Percentiles rank a stretch among this genome's conserved stretches.
Conservation (phyloP, 805 yeast species). For the Cyberlindnera samutprakarnensis region DNA sequence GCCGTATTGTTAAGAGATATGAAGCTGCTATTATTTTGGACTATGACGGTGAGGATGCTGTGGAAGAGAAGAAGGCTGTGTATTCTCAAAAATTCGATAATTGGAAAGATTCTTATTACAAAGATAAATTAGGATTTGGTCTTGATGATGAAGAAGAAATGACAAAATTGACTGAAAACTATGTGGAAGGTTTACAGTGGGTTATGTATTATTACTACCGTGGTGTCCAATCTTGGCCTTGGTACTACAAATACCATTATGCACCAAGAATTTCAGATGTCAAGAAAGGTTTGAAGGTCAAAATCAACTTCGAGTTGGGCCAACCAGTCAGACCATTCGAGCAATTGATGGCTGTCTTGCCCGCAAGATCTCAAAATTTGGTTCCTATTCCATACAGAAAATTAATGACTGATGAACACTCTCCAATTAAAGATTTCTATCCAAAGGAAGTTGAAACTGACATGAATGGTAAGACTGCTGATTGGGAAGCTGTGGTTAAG, state of each 20-base stretch:
- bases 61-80: conserved; percentile 44
- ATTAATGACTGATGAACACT: conserved; percentile 76
- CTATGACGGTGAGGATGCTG: conserved; percentile 50
- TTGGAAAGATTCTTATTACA: conserved; percentile 87
- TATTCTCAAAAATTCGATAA: conserved; percentile 66
- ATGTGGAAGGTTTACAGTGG: conserved; percentile 96
- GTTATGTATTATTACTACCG: conserved; percentile 83
- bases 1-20: conserved; percentile 53
- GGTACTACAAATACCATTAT: conserved; percentile 88
- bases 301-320: conserved; percentile 59
- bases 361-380: conserved; percentile 78
- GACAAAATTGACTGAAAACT: conserved; percentile 63
- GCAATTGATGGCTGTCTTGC: conserved; percentile 87
- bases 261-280: conserved; percentile 93
- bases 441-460: conserved; percentile 85
- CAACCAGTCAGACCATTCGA: conserved; percentile 87
- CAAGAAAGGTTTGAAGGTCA: conserved; percentile 57
- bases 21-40: conserved; percentile 49
- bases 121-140: conserved; percentile 63
- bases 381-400: conserved; percentile 74
- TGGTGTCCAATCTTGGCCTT: conserved; percentile 93
- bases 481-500: conserved; percentile 97
- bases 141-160: conserved; percentile 53
- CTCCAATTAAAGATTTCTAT: conserved; percentile 86
- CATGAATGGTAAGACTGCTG: conserved; percentile 89